These are phyloP conservation scores for Exophiala bonariae DNA, from an alignment of 2,329 filamentous ascomycete genomes.

Conservation along the genomic window DNA sequence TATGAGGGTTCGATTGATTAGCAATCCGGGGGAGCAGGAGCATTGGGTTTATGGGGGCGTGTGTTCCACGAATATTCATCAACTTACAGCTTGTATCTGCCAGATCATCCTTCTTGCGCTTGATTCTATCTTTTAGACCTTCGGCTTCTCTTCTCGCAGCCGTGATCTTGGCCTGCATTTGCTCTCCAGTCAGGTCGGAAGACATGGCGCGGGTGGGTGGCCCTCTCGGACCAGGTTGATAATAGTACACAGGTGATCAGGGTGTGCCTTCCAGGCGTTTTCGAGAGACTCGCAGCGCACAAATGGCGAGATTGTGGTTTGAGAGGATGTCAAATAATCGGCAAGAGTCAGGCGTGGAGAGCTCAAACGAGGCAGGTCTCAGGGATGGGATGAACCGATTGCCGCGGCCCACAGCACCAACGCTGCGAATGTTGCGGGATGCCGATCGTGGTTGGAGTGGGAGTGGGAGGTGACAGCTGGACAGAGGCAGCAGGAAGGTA, in stretches of 20 bases:
- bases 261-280: conserved; percentile 19
- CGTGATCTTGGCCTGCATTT: conserved; percentile 90
- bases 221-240: conserved; percentile 26
- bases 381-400: conserved; percentile 18
- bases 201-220: conserved; percentile 40
- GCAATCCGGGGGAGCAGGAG: conserved; percentile 12
- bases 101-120: conserved; percentile 99
- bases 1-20: conserved; percentile 45
- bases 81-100: conserved; percentile 92
- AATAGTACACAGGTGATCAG: conserved; percentile 25
- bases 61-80: neutral
- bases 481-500: no score
- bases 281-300: conserved; percentile 18
- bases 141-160: conserved; percentile 95
- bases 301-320: conserved; percentile 38
- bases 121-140: conserved; percentile 96
- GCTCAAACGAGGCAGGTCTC: conserved; percentile 18
- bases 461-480: no score
- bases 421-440: neutral
- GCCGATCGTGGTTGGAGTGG: no score
- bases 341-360: neutral
- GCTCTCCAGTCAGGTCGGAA: conserved; percentile 51
- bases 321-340: neutral
- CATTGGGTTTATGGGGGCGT: neutral
- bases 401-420: neutral